Evolutionary conservation across 306 rosid species (phyloP).

Genomic region (Gillenia trifoliata): DNA sequence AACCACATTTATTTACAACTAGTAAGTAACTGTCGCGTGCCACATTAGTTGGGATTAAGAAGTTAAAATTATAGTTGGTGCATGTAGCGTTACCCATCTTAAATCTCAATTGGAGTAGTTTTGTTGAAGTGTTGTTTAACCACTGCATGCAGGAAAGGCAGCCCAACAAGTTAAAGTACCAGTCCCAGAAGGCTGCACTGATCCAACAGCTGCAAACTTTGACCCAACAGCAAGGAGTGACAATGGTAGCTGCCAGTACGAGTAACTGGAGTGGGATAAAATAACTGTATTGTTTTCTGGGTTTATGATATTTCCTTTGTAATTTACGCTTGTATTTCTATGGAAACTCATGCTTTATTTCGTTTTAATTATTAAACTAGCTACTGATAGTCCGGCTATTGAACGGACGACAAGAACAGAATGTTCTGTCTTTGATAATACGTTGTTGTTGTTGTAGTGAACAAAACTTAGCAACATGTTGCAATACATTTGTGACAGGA

Average conservation of each 20-base stretch:
- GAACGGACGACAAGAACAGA: not conserved
- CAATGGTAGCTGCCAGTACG: constrained; percentile 35
- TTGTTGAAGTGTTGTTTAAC: not conserved
- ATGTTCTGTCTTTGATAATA: not conserved
- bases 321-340: not conserved
- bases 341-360: constrained; percentile 1
- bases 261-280: not conserved
- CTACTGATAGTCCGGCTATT: not conserved
- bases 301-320: not conserved
- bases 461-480: too few relatives aligned
- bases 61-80: not conserved
- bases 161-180: constrained; percentile 39
- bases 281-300: constrained; percentile 6
- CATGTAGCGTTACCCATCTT: not conserved
- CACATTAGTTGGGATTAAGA: not conserved
- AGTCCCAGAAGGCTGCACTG: constrained; percentile 45
- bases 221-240: constrained; percentile 42
- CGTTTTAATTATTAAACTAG: not conserved
- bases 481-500: not conserved
- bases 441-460: not conserved
- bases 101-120: not conserved
- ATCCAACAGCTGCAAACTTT: constrained; percentile 31
- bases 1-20: not conserved
- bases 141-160: constrained; percentile 32
- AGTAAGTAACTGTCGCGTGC: not conserved